phyloP scores from a whole-genome alignment of 768 basidiomycete genomes.

The Leccinum subgranulosum region DNA sequence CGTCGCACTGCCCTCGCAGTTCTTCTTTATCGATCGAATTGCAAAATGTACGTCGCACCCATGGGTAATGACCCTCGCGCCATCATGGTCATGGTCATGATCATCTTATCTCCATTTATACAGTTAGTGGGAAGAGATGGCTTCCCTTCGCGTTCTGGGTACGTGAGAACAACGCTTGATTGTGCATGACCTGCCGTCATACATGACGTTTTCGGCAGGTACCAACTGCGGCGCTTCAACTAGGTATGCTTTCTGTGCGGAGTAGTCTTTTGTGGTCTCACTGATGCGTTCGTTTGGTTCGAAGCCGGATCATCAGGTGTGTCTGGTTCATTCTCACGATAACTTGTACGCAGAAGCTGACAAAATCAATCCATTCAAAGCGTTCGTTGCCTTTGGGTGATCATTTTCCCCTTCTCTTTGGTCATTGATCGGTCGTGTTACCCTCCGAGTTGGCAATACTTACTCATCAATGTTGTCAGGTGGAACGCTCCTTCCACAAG shows the following conservation, averaged over 20 bases:
- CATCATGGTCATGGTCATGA: not conserved
- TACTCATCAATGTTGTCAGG: slow-evolving; percentile 5
- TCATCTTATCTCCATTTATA: not conserved
- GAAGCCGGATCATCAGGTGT: slow-evolving; percentile 12
- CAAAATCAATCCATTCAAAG: slow-evolving; percentile 8
- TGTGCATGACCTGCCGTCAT: not conserved
- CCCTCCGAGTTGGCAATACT: not conserved
- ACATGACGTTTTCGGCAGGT: slow-evolving; percentile 8
- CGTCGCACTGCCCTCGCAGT: slow-evolving; percentile 16
- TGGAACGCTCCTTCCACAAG: slow-evolving; percentile 10
- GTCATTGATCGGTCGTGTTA: not conserved
- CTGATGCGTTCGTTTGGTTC: not conserved
- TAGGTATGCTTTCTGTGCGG: slow-evolving; percentile 7
- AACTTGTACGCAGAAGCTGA: not conserved
- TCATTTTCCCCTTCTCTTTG: not conserved
- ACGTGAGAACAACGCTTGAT: slow-evolving; percentile 3
- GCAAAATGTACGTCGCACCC: slow-evolving; percentile 14
- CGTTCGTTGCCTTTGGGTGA: slow-evolving; percentile 14
- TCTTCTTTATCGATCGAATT: slow-evolving; percentile 20
- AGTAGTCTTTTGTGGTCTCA: not conserved
- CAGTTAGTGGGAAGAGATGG: slow-evolving; percentile 16
- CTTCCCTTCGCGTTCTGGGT: slow-evolving; percentile 14
- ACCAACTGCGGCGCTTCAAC: slow-evolving; percentile 15
- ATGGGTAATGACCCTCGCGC: not conserved
- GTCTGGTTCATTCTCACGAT: not conserved